These are phyloP conservation scores for Penicillium occitanis DNA, from an alignment of 2,329 filamentous ascomycete species.

Conservation along the genomic window DNA sequence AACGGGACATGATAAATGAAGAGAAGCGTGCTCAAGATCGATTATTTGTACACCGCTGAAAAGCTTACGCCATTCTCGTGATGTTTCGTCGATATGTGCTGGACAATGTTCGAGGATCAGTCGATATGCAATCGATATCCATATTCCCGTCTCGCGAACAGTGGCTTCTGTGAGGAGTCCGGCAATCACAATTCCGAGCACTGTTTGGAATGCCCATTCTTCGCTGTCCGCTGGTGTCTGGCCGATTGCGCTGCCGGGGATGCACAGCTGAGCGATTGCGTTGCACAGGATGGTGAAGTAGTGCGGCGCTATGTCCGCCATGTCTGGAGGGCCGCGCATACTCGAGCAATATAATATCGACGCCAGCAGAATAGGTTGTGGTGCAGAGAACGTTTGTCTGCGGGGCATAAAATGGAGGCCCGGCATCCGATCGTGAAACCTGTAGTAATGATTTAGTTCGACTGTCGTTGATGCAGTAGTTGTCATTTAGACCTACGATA, in stretches of 20 bases:
- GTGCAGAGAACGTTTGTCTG: constrained; percentile 21
- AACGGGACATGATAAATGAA: constrained; percentile 21
- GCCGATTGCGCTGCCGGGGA: constrained; percentile 13
- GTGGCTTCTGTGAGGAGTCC: constrained; percentile 19
- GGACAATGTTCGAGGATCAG: constrained; percentile 20
- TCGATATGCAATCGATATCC: constrained; percentile 21
- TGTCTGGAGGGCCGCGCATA: constrained; percentile 17
- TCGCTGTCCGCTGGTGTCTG: constrained; percentile 13
- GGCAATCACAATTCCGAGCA: constrained; percentile 20
- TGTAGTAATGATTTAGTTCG: not conserved
- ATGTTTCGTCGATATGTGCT: constrained; percentile 19
- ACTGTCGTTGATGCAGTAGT: no score
- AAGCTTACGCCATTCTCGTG: constrained; percentile 22
- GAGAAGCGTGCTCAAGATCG: constrained; percentile 22
- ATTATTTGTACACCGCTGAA: constrained; percentile 21
- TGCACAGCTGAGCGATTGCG: constrained; percentile 19
- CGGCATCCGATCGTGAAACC: constrained; percentile 21
- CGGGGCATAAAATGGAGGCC: constrained; percentile 22
- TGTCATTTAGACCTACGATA: constrained; percentile 11
- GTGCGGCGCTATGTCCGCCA: constrained; percentile 12
- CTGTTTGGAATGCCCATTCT: constrained; percentile 21
- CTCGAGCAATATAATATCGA: constrained; percentile 23
- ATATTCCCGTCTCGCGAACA: constrained; percentile 18
- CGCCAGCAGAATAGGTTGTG: constrained; percentile 19
- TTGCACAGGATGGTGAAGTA: constrained; percentile 20